These are phyloP conservation scores for Wolfiporia cocos DNA, from an alignment of 1,284 basidiomycete species.

Conservation along the genomic window DNA sequence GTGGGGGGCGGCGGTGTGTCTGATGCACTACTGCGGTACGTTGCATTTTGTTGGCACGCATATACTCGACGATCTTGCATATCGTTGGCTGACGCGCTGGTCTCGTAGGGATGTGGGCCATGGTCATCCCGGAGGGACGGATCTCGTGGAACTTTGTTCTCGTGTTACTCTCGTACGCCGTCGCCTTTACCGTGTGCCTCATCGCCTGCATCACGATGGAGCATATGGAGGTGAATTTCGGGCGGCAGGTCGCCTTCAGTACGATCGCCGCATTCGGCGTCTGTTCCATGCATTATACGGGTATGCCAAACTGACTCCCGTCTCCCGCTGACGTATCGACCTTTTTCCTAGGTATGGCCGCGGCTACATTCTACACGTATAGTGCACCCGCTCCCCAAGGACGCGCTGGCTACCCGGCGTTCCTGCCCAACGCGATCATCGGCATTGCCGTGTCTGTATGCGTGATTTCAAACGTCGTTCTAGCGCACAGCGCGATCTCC, in stretches of 20 bases:
- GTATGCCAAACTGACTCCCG: constrained; percentile 7
- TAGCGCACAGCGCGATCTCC: constrained; percentile 23
- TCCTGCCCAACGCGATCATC: constrained; percentile 21
- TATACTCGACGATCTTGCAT: too few relatives aligned
- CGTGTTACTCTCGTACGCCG: constrained; percentile 21
- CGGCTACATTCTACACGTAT: constrained; percentile 24
- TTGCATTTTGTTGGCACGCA: too few relatives aligned
- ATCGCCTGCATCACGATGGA: constrained; percentile 24
- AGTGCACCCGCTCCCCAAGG: constrained; percentile 13
- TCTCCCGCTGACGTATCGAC: not conserved
- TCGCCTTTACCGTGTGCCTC: constrained; percentile 23
- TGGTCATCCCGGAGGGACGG: constrained; percentile 23
- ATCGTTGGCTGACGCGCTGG: not conserved
- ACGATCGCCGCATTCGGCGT: constrained; percentile 21
- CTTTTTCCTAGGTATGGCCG: constrained; percentile 22
- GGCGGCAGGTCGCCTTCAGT: constrained; percentile 23
- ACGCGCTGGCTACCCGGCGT: constrained; percentile 20
- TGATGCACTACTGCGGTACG: constrained; percentile 28
- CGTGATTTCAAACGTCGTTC: constrained; percentile 23
- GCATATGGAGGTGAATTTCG: constrained; percentile 26
- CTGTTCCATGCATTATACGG: constrained; percentile 28
- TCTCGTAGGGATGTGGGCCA: constrained; percentile 24
- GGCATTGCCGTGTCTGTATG: constrained; percentile 23
- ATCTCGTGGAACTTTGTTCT: constrained; percentile 20
- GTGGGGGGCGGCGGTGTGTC: constrained; percentile 23